These are phyloP conservation scores for Colletotrichum karsti DNA, from an alignment of 2,329 filamentous ascomycete species.

Conservation along the genomic window DNA sequence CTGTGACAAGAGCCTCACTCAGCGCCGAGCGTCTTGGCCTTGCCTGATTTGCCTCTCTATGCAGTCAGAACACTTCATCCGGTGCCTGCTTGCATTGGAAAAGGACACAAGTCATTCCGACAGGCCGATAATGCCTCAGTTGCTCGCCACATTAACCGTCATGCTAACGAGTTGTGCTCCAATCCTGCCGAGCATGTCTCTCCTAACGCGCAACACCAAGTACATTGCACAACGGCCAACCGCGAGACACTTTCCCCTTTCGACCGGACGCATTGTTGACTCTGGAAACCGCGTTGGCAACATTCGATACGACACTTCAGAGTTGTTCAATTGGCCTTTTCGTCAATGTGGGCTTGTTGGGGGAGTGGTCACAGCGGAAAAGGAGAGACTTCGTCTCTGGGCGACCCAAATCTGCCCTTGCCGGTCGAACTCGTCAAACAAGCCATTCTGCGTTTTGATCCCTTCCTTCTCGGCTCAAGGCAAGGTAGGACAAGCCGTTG, in stretches of 20 bases:
- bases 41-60: neutral
- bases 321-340: neutral
- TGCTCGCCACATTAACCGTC: neutral
- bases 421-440: conserved; percentile 13
- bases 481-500: neutral
- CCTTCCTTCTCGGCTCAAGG: neutral
- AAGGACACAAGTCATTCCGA: neutral
- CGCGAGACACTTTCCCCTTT: neutral
- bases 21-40: neutral
- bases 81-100: neutral
- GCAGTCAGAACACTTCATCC: neutral
- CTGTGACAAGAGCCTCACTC: conserved; percentile 3
- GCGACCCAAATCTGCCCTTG: neutral
- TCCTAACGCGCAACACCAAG: neutral
- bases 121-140: conserved; percentile 8
- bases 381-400: neutral
- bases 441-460: conserved; percentile 15
- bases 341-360: neutral
- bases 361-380: conserved; percentile 8
- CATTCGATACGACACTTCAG: neutral
- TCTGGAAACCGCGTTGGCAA: neutral
- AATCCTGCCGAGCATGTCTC: neutral
- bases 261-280: neutral
- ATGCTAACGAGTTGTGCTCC: neutral
- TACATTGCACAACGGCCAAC: neutral